Percentiles rank a stretch among this genome's conserved stretches.
phyloP scores from a whole-genome alignment of 352 stramenopile species.

The Saprolegnia diclina region DNA sequence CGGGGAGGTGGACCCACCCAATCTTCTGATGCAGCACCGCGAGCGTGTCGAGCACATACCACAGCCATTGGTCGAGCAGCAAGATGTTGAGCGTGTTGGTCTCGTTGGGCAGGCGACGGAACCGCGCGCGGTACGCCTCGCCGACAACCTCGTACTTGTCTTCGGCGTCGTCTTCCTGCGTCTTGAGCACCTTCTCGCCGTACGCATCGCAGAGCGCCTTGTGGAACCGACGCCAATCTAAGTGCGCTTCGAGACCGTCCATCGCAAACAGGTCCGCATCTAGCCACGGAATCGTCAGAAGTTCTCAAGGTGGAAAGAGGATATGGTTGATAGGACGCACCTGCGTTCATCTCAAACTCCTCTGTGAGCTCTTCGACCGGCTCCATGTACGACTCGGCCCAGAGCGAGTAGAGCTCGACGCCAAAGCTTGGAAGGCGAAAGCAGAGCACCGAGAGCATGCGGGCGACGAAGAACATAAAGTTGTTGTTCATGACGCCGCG shows the following conservation, averaged over 20 bases:
- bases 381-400: conserved; percentile 81
- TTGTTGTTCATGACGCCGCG: conserved; percentile 90
- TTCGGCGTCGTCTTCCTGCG: conserved; percentile 83
- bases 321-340: too few species aligned
- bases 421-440: conserved; percentile 83
- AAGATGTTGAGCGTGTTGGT: conserved; percentile 86
- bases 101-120: conserved; percentile 70
- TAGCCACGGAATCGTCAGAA: too few species aligned
- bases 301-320: too few species aligned
- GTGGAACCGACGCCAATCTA: conserved; percentile 86
- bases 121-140: conserved; percentile 76
- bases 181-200: conserved; percentile 77
- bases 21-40: conserved; percentile 87
- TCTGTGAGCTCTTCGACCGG: conserved; percentile 62
- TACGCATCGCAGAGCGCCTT: conserved; percentile 84
- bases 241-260: conserved; percentile 79
- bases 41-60: conserved; percentile 86
- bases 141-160: conserved; percentile 86
- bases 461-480: conserved; percentile 85
- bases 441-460: conserved; percentile 82
- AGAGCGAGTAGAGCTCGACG: conserved; percentile 82
- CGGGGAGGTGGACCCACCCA: conserved; percentile 75
- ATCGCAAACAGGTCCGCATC: conserved; percentile 83
- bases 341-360: conserved; percentile 74
- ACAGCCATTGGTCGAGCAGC: conserved; percentile 82